These are phyloP conservation scores for Pythium grandisporangium DNA, from an alignment of 352 stramenopile genomes.

Conservation along the genomic window DNA sequence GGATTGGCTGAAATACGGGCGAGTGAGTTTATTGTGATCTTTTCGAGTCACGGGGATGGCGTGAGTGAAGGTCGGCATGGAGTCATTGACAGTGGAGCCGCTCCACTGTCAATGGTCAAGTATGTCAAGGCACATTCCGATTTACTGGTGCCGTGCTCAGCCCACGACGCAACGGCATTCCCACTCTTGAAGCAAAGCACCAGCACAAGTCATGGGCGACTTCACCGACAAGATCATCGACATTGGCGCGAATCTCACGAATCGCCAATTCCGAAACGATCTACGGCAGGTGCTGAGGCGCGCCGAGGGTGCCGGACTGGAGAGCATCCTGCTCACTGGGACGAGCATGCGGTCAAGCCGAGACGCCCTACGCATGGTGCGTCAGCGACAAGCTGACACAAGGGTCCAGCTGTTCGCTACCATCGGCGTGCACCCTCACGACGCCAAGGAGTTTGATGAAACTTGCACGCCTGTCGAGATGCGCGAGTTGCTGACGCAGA, in stretches of 20 bases:
- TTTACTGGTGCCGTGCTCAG: too few relatives aligned
- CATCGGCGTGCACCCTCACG: conserved; percentile 92
- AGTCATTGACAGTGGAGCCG: too few relatives aligned
- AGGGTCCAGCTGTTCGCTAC: conserved; percentile 68
- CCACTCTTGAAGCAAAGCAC: too few relatives aligned
- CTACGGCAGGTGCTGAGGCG: conserved; percentile 84
- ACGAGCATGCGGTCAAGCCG: conserved; percentile 33
- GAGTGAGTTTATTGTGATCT: too few relatives aligned
- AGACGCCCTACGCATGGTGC: conserved; percentile 30
- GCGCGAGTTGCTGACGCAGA: conserved; percentile 22
- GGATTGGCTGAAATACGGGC: too few relatives aligned
- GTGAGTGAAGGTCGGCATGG: too few relatives aligned
- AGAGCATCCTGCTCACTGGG: conserved; percentile 82
- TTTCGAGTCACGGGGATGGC: too few relatives aligned
- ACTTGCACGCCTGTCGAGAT: conserved; percentile 23
- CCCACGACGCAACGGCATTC: too few relatives aligned
- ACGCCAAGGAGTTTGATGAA: conserved; percentile 77
- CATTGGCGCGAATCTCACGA: conserved; percentile 65
- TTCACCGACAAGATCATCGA: conserved; percentile 32
- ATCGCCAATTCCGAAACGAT: conserved; percentile 69
- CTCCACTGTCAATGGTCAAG: too few relatives aligned
- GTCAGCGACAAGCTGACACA: conserved; percentile 6
- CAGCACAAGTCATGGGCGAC: conserved; percentile 5
- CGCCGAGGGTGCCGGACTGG: conserved; percentile 51
- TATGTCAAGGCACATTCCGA: too few relatives aligned